Base-by-base conservation (phyloP, 306 rosid genomes). In the Neltuma alba region DNA sequence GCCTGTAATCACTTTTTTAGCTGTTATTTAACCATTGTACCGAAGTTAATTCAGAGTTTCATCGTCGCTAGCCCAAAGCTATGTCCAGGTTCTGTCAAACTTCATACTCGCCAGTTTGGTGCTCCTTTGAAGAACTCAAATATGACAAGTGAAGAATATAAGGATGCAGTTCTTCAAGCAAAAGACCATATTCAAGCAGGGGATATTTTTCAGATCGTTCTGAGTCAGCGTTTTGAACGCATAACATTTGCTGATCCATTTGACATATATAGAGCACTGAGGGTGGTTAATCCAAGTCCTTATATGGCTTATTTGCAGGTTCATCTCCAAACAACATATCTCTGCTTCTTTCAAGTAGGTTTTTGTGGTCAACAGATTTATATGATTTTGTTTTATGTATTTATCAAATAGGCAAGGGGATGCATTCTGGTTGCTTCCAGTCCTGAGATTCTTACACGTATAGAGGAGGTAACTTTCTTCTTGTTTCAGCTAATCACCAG, bases 191-290 rank as follows among this genome's bases (percentile, higher is more conserved):
- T 57, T 25, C 33, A 57, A 11, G 63, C 63, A 25, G 63, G 63
- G 18, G 28, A 57, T 57, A 57, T 57, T 25, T 57, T 57, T 28
- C 63, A 57, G 63, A 57, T 57, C 33, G 63, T 57, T 9, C 33
- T 57, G 16, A 57, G 63, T 57, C 63, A 57, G 33, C 63, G 63
- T 57, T 57, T 57, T 25, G 63, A 57, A 57, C 63, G 63, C 15
- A 57, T 3, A 25, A 57, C 63, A 57, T 57, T 57, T 23, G 33
- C 63, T 25, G 63, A 57, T 25, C 63, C 63, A 25, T 57, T 57
- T 57, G 63, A 57, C 30, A 57, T 57, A 9, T 57, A 57, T 25
- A 57, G 63, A 57, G 31, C 63, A 57, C 16, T 57, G 63, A 57
- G 63, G 6, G 18, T 57, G 14, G 63, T 57, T 7, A 57, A 57